Percentiles rank a stretch among this genome's conserved stretches.
These are phyloP conservation scores for Colletotrichum australisinense DNA, from an alignment of 2,329 filamentous ascomycete species.

Conservation along the genomic window DNA sequence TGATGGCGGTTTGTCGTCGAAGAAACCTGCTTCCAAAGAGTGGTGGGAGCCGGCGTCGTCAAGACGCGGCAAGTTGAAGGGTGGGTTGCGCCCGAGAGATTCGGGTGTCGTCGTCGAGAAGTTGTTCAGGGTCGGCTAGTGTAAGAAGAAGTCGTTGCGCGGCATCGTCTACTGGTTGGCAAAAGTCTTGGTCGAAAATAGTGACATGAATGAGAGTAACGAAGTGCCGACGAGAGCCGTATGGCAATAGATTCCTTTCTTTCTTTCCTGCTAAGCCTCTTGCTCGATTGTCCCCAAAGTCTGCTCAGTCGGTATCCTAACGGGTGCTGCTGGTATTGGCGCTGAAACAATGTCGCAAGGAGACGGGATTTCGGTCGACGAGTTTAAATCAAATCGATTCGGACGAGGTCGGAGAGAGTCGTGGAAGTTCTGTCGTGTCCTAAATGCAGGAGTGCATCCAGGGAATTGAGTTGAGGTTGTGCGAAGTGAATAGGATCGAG, in stretches of 20 bases:
- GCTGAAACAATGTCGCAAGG: conserved; percentile 31
- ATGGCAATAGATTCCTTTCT: conserved; percentile 3
- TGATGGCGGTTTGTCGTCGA: conserved; percentile 57
- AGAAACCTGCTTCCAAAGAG: conserved; percentile 49
- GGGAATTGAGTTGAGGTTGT: background rate
- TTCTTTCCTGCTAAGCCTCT: background rate
- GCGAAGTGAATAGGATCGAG: conserved; percentile 18
- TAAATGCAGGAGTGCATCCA: background rate
- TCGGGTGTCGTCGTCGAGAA: conserved; percentile 5
- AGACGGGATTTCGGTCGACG: background rate
- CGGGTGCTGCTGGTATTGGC: conserved; percentile 1
- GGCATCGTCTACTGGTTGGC: conserved; percentile 19
- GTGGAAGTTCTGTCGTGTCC: background rate
- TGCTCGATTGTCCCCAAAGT: conserved; percentile 4
- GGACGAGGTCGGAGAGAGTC: background rate
- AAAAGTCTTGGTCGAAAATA: background rate
- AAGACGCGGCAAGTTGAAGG: conserved; percentile 53
- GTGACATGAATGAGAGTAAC: conserved; percentile 25
- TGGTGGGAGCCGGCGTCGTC: conserved; percentile 52
- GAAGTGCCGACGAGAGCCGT: conserved; percentile 3
- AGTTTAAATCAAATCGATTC: background rate
- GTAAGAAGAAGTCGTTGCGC: conserved; percentile 16
- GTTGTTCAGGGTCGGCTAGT: conserved; percentile 4
- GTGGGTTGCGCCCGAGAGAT: conserved; percentile 1
- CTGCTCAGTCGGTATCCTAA: conserved; percentile 2